phyloP scores from a whole-genome alignment of 805 yeast species.

The Tetrapisispora arboricola region DNA sequence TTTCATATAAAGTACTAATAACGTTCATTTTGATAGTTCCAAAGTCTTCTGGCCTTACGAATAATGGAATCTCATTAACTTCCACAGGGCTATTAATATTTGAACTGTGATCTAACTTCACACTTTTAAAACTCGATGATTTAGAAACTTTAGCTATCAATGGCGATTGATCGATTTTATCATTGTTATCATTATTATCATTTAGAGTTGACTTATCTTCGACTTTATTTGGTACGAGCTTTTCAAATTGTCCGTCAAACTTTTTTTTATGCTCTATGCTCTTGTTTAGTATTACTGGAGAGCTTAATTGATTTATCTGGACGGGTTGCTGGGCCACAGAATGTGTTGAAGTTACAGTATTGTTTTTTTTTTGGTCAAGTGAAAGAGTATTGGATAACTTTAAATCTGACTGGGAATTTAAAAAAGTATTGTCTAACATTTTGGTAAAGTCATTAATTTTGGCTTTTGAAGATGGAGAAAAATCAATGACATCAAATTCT shows the following conservation, averaged over 20 bases:
- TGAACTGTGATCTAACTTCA: background rate
- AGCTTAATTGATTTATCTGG: constrained; percentile 8
- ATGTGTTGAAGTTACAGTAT: background rate
- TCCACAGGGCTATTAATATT: background rate
- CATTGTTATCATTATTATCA: background rate
- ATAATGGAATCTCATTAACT: constrained; percentile 35
- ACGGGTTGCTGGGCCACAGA: background rate
- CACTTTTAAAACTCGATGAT: background rate
- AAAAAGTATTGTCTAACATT: constrained; percentile 19
- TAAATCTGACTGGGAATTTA: background rate
- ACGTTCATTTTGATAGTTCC: constrained; percentile 40
- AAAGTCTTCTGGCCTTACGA: constrained; percentile 51
- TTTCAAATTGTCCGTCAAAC: background rate
- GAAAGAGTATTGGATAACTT: background rate
- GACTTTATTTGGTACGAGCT: too few relatives aligned
- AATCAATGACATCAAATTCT: constrained; percentile 6
- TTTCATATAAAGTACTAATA: constrained; percentile 37
- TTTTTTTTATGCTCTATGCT: background rate
- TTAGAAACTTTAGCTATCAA: background rate
- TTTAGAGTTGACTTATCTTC: background rate
- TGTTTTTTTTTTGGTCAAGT: background rate
- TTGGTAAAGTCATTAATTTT: constrained; percentile 21
- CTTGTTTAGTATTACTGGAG: constrained; percentile 16
- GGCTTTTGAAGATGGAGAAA: constrained; percentile 24
- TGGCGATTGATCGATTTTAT: background rate